Percentiles rank a stretch among this genome's conserved stretches.
Conservation (phyloP, 106 monocot genomes). For the Hemerocallis citrina region DNA sequence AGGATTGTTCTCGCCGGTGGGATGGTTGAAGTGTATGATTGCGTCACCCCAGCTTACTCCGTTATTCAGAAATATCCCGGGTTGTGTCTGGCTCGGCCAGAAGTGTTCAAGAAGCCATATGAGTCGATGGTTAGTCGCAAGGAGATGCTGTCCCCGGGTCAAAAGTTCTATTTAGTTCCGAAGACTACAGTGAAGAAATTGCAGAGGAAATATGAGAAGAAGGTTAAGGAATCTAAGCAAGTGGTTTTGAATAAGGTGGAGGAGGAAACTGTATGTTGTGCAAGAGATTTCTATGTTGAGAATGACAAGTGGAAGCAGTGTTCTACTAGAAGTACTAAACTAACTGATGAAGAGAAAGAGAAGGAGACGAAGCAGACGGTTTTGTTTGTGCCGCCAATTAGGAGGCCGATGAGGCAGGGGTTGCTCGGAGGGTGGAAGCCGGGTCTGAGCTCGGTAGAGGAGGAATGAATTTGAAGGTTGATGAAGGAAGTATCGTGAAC, state of each 20-base stretch:
- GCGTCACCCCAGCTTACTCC: background rate
- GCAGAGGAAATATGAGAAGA: background rate
- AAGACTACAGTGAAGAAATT: conserved; percentile 6
- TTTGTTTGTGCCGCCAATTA: background rate
- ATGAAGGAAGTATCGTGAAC: too few relatives aligned
- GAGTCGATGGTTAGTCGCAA: conserved; percentile 7
- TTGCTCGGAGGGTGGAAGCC: background rate
- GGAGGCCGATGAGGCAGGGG: background rate
- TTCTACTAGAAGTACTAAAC: background rate
- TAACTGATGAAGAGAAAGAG: background rate
- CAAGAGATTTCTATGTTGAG: conserved; percentile 13
- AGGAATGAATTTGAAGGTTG: background rate
- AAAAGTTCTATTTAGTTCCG: conserved; percentile 20
- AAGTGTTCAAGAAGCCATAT: conserved; percentile 14
- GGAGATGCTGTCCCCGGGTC: conserved; percentile 14
- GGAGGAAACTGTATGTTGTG: background rate
- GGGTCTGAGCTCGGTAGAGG: background rate
- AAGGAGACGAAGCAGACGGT: background rate
- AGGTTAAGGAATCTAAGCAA: background rate
- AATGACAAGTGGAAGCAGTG: conserved; percentile 8
- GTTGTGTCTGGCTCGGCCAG: conserved; percentile 9
- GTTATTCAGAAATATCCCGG: conserved; percentile 20
- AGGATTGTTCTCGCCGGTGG: conserved; percentile 11
- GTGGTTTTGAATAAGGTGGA: background rate
- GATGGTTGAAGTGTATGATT: conserved; percentile 13